Conservation (phyloP, 2,329 filamentous ascomycete genomes). For the Parastagonospora nodorum region DNA sequence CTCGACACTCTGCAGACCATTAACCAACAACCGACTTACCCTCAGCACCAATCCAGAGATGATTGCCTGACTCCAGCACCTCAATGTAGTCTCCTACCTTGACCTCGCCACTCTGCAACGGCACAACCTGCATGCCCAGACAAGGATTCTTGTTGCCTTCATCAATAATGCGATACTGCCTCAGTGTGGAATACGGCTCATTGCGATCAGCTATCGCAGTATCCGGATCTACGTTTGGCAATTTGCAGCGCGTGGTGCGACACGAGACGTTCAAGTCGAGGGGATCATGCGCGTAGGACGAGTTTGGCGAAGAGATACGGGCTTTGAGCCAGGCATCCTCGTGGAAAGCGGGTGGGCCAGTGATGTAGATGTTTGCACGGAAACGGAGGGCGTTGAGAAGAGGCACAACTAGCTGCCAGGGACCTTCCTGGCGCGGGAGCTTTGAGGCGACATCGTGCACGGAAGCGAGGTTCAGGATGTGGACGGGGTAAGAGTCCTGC, state of each 20-base stretch:
- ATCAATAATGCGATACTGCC: constrained; percentile 65
- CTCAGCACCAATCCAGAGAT: constrained; percentile 30
- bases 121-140: constrained; percentile 70
- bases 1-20: too few relatives aligned
- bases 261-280: constrained; percentile 61
- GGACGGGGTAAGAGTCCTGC: constrained; percentile 74
- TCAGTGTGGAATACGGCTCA: constrained; percentile 64
- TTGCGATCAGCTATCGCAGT: constrained; percentile 61
- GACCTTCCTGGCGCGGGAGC: constrained; percentile 54
- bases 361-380: constrained; percentile 73
- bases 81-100: constrained; percentile 41
- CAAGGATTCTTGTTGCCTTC: constrained; percentile 64
- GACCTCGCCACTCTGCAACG: constrained; percentile 44
- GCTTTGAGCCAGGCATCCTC: constrained; percentile 74
- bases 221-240: constrained; percentile 71
- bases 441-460: constrained; percentile 64
- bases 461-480: constrained; percentile 69
- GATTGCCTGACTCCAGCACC: constrained; percentile 39
- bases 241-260: constrained; percentile 70
- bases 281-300: constrained; percentile 52
- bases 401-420: constrained; percentile 44
- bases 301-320: constrained; percentile 7
- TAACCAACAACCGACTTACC: constrained; percentile 6
- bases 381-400: constrained; percentile 68
- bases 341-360: constrained; percentile 66